A percentile compares a stretch with the other conserved stretches of the same genome.
Evolutionary conservation across 2,329 filamentous ascomycete genomes (phyloP).

Genomic region (Escovopsis sp.): DNA sequence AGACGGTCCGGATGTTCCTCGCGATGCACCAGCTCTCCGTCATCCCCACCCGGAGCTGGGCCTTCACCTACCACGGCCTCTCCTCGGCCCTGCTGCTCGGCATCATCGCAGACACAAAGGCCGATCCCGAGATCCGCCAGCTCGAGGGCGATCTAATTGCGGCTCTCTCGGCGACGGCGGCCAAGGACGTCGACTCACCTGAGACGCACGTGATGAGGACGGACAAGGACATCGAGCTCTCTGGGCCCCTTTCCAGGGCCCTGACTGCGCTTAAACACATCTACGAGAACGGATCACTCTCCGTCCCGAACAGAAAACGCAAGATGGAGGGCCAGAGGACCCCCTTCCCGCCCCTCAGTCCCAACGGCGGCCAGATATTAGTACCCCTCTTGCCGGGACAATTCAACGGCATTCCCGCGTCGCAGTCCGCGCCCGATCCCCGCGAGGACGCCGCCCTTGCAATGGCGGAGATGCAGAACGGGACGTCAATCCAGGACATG

Average conservation of each 20-base stretch:
- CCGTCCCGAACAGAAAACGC: constrained; percentile 33
- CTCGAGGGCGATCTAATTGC: constrained; percentile 50
- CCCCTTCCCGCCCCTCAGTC: constrained; percentile 19
- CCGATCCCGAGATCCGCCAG: constrained; percentile 47
- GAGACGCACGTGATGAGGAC: constrained; percentile 37
- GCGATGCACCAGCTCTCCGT: constrained; percentile 54
- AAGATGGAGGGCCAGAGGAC: constrained; percentile 33
- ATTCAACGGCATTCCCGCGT: constrained; percentile 8
- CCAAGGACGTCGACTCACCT: constrained; percentile 43
- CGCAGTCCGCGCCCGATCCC: constrained; percentile 23
- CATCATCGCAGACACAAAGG: constrained; percentile 47
- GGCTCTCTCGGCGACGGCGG: constrained; percentile 47
- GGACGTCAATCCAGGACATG: constrained; percentile 32
- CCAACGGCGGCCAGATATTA: constrained; percentile 9
- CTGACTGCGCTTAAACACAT: constrained; percentile 49
- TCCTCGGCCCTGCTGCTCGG: constrained; percentile 50
- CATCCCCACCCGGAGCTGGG: constrained; percentile 52
- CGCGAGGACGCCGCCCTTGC: constrained; percentile 48
- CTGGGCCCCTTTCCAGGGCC: constrained; percentile 45
- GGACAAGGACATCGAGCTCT: constrained; percentile 47
- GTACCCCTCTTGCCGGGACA: constrained; percentile 11
- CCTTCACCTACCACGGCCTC: constrained; percentile 52
- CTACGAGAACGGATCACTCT: constrained; percentile 48
- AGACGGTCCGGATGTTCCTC: constrained; percentile 54
- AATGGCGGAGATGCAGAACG: constrained; percentile 52